Evolutionary conservation across 371 early-diverging fungal genomes (phyloP), one percentile per base, ranked within the genome.

Genomic region (Mucor velutinosus): DNA sequence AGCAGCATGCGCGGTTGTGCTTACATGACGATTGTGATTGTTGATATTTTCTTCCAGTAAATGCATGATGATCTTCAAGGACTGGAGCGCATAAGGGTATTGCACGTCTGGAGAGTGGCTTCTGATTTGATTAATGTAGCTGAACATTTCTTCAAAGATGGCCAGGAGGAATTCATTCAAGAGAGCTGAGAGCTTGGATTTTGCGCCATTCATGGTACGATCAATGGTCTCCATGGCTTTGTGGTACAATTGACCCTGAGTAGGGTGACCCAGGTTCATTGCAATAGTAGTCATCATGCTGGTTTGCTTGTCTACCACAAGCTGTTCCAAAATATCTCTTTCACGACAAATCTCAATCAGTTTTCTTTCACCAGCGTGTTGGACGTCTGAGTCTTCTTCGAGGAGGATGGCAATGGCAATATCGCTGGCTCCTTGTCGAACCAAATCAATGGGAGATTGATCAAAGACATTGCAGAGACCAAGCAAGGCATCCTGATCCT

Each of bases 1-100:
- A 33, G 35, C 5, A 33, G 37, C 37, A 14, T 37, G 37, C 14
- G 3, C 5, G 37, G 3, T 4, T 6, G 23, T 37, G 33, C 32
- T 61, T 67, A 65, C 74, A 53, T 70, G 68, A 1, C 58, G 12
- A 1, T 67, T 53, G 53, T 74, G 56, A 7, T 37, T 12, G 0
- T 25, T 27, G 7, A 65, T 35, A 7, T 62, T 53, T 15, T 41
- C 6, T 3, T 64, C 60, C 5, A 70, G 17, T 41, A 59, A 11
- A 0, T 30, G 25, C 59, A 70, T 70, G 7, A 70, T n/a, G 14
- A 53, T 58, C 11, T 53, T 27, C 12, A 74, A 27, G 0, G 71
- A 51, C 10, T 57, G 23, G 1, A 70, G 10, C 2, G 71, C 59
- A 17, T 61, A 41, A 17, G 74, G 74, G 19, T 63, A 49, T 4